Evolutionary conservation across 1,284 basidiomycete genomes (phyloP).

Genomic region (Stereum hirsutum): DNA sequence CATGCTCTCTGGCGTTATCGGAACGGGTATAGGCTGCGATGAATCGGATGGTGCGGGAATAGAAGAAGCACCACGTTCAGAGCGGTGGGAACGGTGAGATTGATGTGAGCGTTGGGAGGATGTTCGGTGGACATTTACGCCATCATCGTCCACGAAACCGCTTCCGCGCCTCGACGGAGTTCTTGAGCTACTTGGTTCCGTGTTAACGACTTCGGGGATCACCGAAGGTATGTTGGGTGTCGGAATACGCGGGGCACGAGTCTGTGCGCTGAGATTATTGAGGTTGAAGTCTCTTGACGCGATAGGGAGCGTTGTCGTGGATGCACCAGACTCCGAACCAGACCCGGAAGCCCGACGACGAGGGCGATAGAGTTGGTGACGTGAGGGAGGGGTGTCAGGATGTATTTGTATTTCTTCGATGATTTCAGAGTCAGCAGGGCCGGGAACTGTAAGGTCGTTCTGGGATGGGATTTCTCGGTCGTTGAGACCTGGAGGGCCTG

Average conservation of each 20-base stretch:
- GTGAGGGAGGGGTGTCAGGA: background rate
- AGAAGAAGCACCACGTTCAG: background rate
- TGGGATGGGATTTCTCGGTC: too few species aligned
- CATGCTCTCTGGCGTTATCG: too few species aligned
- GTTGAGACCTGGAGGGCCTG: too few species aligned
- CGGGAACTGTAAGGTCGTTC: too few species aligned
- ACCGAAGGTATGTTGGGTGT: conserved; percentile 5
- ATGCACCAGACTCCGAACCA: conserved; percentile 1
- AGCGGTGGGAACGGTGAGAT: too few species aligned
- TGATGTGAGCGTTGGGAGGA: background rate
- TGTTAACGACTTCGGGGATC: conserved; percentile 12
- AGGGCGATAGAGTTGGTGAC: too few species aligned
- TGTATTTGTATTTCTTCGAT: too few species aligned
- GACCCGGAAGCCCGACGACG: too few species aligned
- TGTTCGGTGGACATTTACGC: background rate
- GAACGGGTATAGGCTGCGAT: too few species aligned
- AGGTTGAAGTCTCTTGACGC: background rate
- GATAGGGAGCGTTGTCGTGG: conserved; percentile 2
- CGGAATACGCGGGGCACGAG: conserved; percentile 8
- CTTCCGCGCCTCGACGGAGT: background rate
- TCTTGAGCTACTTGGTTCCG: conserved; percentile 4
- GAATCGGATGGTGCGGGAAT: background rate
- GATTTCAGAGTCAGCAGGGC: too few species aligned
- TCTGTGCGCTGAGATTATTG: background rate
- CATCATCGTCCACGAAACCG: too few species aligned